phyloP scores from a whole-genome alignment of 495 filamentous ascomycete genomes.

The Sabuloglossum arenarium region DNA sequence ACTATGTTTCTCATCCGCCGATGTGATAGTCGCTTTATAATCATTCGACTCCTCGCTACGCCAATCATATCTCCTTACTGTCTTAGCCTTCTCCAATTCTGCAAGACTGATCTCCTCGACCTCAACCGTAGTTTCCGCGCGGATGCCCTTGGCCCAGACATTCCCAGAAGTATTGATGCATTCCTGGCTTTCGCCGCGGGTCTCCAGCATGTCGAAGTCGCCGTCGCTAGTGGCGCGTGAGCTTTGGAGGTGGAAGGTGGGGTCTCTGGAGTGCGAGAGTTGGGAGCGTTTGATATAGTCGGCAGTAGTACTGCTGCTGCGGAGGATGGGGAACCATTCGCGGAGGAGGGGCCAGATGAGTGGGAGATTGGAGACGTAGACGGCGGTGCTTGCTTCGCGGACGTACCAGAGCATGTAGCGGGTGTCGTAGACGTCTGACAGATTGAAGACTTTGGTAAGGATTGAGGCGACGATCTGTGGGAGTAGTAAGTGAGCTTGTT shows the following conservation, averaged over 20 bases:
- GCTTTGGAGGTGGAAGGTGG: not conserved
- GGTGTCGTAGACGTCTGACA: conserved; percentile 17
- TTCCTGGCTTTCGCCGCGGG: not conserved
- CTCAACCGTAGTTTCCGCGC: not conserved
- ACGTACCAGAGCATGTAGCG: conserved; percentile 29
- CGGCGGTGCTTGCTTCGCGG: conserved; percentile 23
- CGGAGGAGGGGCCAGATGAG: conserved; percentile 25
- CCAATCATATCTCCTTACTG: not conserved
- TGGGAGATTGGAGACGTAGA: conserved; percentile 28
- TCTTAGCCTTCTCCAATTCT: not conserved
- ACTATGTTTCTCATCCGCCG: not conserved
- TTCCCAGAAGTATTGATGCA: not conserved
- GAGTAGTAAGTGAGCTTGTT: not conserved
- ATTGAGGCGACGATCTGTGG: conserved; percentile 7
- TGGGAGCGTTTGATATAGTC: not conserved
- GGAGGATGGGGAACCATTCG: conserved; percentile 15
- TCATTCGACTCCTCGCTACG: not conserved
- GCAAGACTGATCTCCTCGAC: not conserved
- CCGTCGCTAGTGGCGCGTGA: not conserved
- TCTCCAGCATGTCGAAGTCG: not conserved
- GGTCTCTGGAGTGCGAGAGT: not conserved
- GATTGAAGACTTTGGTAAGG: not conserved
- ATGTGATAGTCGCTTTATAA: not conserved
- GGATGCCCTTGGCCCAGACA: not conserved
- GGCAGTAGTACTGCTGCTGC: conserved; percentile 9